These are phyloP conservation scores for Exophiala alcalophila DNA, from an alignment of 2,329 filamentous ascomycete genomes.

Conservation along the genomic window DNA sequence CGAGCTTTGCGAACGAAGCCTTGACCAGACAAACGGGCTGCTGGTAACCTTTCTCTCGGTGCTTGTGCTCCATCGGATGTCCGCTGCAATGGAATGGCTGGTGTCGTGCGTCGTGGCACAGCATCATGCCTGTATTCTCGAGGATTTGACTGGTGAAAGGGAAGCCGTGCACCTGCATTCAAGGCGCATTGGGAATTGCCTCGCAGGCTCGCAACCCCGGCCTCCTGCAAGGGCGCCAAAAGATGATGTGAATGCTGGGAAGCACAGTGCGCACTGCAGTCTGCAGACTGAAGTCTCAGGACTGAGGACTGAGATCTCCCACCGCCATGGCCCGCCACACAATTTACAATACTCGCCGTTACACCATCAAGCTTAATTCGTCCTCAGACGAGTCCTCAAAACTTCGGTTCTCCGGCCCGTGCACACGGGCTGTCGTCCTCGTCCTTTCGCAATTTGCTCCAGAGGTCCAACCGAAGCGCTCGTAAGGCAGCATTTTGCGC, in stretches of 20 bases:
- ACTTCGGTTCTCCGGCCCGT: background rate
- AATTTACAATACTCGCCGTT: background rate
- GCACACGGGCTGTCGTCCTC: background rate
- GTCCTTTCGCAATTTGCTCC: background rate
- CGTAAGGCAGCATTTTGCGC: background rate
- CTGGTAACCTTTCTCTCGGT: no score
- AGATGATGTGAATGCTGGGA: background rate
- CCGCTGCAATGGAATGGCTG: no score
- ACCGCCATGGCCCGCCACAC: background rate
- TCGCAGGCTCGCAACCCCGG: background rate
- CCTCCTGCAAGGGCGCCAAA: slow-evolving; percentile 18
- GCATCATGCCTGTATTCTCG: background rate
- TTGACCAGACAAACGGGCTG: no score
- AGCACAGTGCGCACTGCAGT: background rate
- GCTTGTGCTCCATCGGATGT: no score
- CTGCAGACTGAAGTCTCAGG: no score
- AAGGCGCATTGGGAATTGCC: no score
- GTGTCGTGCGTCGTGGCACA: no score
- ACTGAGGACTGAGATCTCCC: no score
- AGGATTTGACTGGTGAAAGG: background rate
- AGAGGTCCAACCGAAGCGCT: background rate
- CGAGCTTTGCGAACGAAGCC: no score
- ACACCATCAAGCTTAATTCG: slow-evolving; percentile 18
- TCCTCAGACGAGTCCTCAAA: slow-evolving; percentile 16
- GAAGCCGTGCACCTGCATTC: no score